These are phyloP conservation scores for Porpolomopsis calyptriformis DNA, from an alignment of 768 basidiomycete species.

Conservation along the genomic window DNA sequence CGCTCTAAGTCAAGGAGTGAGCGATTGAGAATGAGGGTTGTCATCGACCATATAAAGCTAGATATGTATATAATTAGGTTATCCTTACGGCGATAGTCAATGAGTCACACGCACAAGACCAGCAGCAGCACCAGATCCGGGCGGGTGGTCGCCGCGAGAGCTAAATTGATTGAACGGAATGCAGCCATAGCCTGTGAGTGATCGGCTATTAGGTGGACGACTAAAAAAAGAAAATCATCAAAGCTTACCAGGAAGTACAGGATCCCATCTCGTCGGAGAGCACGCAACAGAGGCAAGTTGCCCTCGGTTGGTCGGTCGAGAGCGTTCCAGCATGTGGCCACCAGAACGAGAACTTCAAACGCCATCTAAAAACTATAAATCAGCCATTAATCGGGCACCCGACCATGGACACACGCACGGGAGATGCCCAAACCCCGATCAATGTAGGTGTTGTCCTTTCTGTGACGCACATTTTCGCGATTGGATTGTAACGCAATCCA, in stretches of 20 bases:
- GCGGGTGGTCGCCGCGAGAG: constrained; percentile 12
- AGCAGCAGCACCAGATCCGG: constrained; percentile 18
- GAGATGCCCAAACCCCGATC: constrained; percentile 21
- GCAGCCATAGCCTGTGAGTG: constrained; percentile 14
- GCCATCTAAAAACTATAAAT: constrained; percentile 16
- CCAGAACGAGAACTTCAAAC: constrained; percentile 25
- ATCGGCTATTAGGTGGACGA: background rate
- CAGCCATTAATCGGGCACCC: background rate
- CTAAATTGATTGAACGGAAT: constrained; percentile 20
- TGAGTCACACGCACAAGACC: constrained; percentile 17
- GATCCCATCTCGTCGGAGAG: constrained; percentile 26
- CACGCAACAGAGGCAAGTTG: constrained; percentile 16
- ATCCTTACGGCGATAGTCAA: background rate
- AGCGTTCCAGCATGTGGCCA: constrained; percentile 24
- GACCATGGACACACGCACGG: constrained; percentile 17
- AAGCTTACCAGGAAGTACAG: constrained; percentile 23
- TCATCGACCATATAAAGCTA: constrained; percentile 28
- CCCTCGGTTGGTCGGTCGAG: constrained; percentile 23
- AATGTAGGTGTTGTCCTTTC: constrained; percentile 12
- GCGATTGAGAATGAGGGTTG: constrained; percentile 23
- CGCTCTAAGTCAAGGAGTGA: constrained; percentile 21
- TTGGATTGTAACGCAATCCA: constrained; percentile 12
- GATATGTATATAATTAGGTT: no score
- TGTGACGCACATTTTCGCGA: constrained; percentile 20
- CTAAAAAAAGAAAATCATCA: background rate